Base-by-base conservation (phyloP, 345 rosid genomes). In the Noccaea bulbosa region DNA sequence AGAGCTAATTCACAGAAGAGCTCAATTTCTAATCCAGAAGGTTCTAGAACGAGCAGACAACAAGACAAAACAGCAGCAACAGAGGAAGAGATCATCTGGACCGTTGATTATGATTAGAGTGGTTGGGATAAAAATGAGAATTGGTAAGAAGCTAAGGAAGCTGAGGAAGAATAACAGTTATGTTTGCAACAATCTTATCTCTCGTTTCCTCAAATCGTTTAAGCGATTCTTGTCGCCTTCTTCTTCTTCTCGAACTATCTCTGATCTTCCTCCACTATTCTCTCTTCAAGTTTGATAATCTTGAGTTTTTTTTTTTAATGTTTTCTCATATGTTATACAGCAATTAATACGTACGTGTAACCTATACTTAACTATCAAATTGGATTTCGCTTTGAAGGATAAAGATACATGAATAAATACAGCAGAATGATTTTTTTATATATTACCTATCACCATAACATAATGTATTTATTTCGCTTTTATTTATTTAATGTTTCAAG, bases 11-110 rank as follows among this genome's bases (percentile, higher is more conserved):
- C 94, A 84, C 44, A 61, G 91, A 71, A 62, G 84, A 79, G 97
- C 98, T 14, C 97, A 85, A 67, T 88, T 87, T 79, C 81, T 90
- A 82, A 87, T 93, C 71, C 85, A 87, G 73, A 93, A 84, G 70
- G 85, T 64, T 11, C 16, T 91, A 32, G 83, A 83, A 64, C 69
- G 69, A 53, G 96, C 87, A 4, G 88, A 86, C 50, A 60, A 35
- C 70, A 55, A 57, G 60, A 47, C 54, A 27, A 69, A 53, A 56
- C 62, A 37, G n/a, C 61, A 56, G 12, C 44, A 56, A 38, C 62
- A 56, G 30, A 56, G 44, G 41, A 56, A 56, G 48, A 69, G 71
- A 69, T 76, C 82, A 11, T 73, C 62, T 48, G 74, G 84, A 75
- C 88, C 87, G 16, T 84, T 82, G 56, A 5, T 81, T 44, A 75